phyloP scores from a whole-genome alignment of 1,139 yeast species.

The Ogataea hybrid region DNA sequence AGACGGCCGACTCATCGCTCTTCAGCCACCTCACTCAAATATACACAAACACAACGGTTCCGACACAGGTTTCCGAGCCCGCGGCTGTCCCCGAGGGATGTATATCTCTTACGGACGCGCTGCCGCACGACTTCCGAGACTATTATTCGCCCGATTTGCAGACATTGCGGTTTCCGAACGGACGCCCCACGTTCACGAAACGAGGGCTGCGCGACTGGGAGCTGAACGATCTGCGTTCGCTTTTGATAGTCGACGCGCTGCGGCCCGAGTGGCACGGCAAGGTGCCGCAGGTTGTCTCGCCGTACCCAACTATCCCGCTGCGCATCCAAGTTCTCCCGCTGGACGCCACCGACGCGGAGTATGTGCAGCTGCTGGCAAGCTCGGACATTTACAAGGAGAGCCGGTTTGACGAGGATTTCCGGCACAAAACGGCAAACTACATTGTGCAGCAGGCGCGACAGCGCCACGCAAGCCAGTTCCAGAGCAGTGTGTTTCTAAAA shows the following conservation, averaged over 20 bases:
- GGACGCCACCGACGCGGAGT: constrained; percentile 45
- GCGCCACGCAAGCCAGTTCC: constrained; percentile 38
- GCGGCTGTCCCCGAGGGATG: constrained; percentile 9
- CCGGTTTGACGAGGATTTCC: constrained; percentile 48
- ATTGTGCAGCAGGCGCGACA: constrained; percentile 56
- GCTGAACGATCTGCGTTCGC: constrained; percentile 59
- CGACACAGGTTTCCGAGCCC: constrained; percentile 7
- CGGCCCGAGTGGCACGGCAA: constrained; percentile 52
- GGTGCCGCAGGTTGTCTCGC: constrained; percentile 42
- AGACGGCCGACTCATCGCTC: constrained; percentile 20
- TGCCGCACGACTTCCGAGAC: constrained; percentile 48
- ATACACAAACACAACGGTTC: constrained; percentile 19
- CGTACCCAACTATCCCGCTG: constrained; percentile 30
- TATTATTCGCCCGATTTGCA: constrained; percentile 56
- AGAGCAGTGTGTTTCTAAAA: constrained; percentile 28
- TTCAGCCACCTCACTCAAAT: constrained; percentile 23
- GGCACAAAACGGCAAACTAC: constrained; percentile 55
- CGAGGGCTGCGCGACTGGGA: constrained; percentile 64
- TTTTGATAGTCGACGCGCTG: constrained; percentile 48
- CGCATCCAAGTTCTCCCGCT: constrained; percentile 48
- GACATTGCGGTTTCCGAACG: constrained; percentile 47
- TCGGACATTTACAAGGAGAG: constrained; percentile 62
- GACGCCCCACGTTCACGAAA: constrained; percentile 59
- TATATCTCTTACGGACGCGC: constrained; percentile 35
- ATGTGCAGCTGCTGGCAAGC: constrained; percentile 46